Evolutionary conservation across 2,329 filamentous ascomycete genomes (phyloP), one percentile per base, ranked within the genome.

Genomic region (Trichoderma brevicompactum): DNA sequence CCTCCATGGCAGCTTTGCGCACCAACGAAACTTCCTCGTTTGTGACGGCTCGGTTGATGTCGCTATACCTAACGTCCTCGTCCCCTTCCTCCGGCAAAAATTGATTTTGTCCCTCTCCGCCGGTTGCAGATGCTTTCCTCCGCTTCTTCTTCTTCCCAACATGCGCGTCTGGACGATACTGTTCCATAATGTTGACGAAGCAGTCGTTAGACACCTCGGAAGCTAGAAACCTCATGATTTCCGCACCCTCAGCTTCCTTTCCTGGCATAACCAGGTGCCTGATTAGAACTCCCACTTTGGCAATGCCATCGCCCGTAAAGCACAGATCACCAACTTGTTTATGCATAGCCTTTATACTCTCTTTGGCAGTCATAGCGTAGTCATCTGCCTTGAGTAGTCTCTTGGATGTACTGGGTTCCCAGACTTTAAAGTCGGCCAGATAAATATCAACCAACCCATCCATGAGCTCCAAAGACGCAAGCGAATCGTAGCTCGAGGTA

Each of bases 151-250:
- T 79, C 79, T 92, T 94, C 3, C 92, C 92, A 0, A 96, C 92
- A 75, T 96, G 88, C 0, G 91, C 92, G 68, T 90, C 86, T 0
- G 92, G 92, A 68, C 87, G 88, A 73, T 95, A 95, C 77, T 96
- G 92, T 77, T 96, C 92, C 92, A 95, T 95, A 69, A 96, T 89
- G 74, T 96, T 89, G 66, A 95, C 85, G 76, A 94, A 94, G 49
- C 90, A 82, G 75, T 95, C 91, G 64, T 80, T 83, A 3, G 89
- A 92, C 2, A 96, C 83, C 60, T 92, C 85, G 34, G 84, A 80
- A 0, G 91, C 92, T 15, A 96, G 80, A 82, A 91, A 96, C 67
- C 79, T 82, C 81, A 96, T 89, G 66, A 96, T 95, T 68, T 87
- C 80, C 58, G 82, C 82, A 0, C 89, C 89, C 76, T 95, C 92